Evolutionary conservation across 2,329 filamentous ascomycete genomes (phyloP).

Genomic region (Talaromyces sp.): DNA sequence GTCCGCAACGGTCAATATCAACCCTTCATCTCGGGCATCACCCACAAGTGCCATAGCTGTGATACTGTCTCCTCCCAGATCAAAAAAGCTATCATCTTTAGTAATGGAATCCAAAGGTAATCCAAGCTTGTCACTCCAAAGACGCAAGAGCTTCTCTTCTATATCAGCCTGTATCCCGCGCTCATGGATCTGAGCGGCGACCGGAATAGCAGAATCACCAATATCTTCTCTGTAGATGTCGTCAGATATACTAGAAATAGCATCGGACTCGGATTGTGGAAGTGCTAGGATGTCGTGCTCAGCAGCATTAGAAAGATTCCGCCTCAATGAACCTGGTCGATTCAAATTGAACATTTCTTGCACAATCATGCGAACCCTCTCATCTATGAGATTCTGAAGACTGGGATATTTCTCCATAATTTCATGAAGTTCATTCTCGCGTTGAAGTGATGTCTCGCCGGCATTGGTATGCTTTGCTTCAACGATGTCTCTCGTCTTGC

Average conservation of each 20-base stretch:
- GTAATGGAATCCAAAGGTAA: slow-evolving; percentile 32
- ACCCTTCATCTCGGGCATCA: slow-evolving; percentile 38
- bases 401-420: slow-evolving; percentile 22
- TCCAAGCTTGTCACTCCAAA: slow-evolving; percentile 39
- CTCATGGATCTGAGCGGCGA: slow-evolving; percentile 31
- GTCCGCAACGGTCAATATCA: slow-evolving; percentile 43
- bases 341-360: slow-evolving; percentile 31
- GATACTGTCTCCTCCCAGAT: slow-evolving; percentile 42
- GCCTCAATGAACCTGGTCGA: slow-evolving; percentile 11
- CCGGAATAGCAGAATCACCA: slow-evolving; percentile 21
- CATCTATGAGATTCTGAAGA: slow-evolving; percentile 34
- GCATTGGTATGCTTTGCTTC: background rate
- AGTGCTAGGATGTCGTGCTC: background rate
- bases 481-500: background rate
- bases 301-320: slow-evolving; percentile 11
- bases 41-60: slow-evolving; percentile 43
- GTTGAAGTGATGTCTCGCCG: background rate
- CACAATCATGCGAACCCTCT: slow-evolving; percentile 34
- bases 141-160: slow-evolving; percentile 36
- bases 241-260: slow-evolving; percentile 15
- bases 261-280: slow-evolving; percentile 13
- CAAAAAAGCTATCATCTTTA: slow-evolving; percentile 43
- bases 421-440: background rate
- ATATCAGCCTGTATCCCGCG: slow-evolving; percentile 28
- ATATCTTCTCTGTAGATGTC: slow-evolving; percentile 15